Base-by-base conservation (phyloP, 768 basidiomycete genomes). In the Asterophora parasitica region DNA sequence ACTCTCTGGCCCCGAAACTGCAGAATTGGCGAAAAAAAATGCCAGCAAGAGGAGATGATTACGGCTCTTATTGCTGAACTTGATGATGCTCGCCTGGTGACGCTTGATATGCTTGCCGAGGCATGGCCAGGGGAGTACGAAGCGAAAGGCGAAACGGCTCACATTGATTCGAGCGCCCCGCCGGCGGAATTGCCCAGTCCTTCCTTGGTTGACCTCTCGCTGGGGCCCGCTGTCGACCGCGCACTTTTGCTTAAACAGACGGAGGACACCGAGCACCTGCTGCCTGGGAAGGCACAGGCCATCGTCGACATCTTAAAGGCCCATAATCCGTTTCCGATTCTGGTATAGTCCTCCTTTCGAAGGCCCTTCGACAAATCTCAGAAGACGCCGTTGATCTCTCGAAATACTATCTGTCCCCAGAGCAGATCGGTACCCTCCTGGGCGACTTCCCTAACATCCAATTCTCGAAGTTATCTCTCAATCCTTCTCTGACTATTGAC, bases 401-500 rank as follows among this genome's bases (percentile, higher is more conserved):
- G 1, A 55, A 53, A 0, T 56, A 59, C 38, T 12, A 46, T 15
- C 52, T 71, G 5, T 52, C 61, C 8, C 28, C 51, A 8, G 34
- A 41, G 2, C 67, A 69, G 43, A 42, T 69, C 28, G 1, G 53
- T 20, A 59, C 39, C 36, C 40, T 58, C 36, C 13, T 51, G 35
- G 26, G 32, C n/a, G 15, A 43, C 8, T 40, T 48, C 17, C 41
- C 43, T 1, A 46, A 43, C 10, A 20, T 65, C 13, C 33, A 52
- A 13, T 15, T 42, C 16, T 41, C 71, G 20, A 55, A 65, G 38
- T 49, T 70, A 19, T 65, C 67, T 7, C 48, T 48, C 34, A 68
- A 64, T 48, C 20, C 55, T 17, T 31, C 38, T 46, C 41, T 70
- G 23, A 58, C 58, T 7, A 39, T 55, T 20, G 58, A 60, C 8